These are phyloP conservation scores for Debaryomyces hansenii DNA, from an alignment of 805 yeast genomes.

Conservation along the genomic window DNA sequence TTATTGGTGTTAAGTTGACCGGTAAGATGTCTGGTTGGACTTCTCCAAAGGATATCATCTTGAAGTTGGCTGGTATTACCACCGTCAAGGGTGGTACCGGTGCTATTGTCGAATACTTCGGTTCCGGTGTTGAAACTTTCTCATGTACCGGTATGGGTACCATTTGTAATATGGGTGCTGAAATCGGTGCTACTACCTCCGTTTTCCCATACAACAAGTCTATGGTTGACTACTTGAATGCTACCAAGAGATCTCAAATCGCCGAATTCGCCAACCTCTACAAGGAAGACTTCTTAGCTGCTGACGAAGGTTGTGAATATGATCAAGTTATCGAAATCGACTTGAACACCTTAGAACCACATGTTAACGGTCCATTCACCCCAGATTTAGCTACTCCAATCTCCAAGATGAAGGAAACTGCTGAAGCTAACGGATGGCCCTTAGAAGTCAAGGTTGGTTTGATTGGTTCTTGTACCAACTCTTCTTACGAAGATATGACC, in stretches of 20 bases:
- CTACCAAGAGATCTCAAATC: constrained; percentile 83
- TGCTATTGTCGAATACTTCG: constrained; percentile 92
- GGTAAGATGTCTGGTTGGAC: constrained; percentile 95
- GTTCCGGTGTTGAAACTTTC: constrained; percentile 89
- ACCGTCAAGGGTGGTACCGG: constrained; percentile 99
- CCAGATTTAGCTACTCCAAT: constrained; percentile 97
- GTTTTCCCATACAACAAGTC: constrained; percentile 95
- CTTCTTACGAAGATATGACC: constrained; percentile 97
- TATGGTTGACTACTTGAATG: constrained; percentile 81
- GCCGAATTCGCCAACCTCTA: constrained; percentile 77
- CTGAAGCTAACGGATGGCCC: constrained; percentile 90
- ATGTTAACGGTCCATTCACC: constrained; percentile 96
- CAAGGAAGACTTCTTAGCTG: constrained; percentile 63
- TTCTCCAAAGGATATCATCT: constrained; percentile 94
- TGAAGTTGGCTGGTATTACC: constrained; percentile 88
- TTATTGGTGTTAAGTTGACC: constrained; percentile 90
- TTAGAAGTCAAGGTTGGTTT: constrained; percentile 88
- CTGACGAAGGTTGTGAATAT: constrained; percentile 92
- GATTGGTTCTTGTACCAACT: constrained; percentile 98
- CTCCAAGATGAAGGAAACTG: constrained; percentile 80
- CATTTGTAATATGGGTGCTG: constrained; percentile 99
- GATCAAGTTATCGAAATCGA: constrained; percentile 92
- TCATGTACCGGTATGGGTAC: constrained; percentile 99
- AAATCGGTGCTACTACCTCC: constrained; percentile 97
- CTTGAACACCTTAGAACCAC: constrained; percentile 87